Conservation (phyloP, 1,284 basidiomycete genomes). For the Cutaneotrichosporon daszewskae region DNA sequence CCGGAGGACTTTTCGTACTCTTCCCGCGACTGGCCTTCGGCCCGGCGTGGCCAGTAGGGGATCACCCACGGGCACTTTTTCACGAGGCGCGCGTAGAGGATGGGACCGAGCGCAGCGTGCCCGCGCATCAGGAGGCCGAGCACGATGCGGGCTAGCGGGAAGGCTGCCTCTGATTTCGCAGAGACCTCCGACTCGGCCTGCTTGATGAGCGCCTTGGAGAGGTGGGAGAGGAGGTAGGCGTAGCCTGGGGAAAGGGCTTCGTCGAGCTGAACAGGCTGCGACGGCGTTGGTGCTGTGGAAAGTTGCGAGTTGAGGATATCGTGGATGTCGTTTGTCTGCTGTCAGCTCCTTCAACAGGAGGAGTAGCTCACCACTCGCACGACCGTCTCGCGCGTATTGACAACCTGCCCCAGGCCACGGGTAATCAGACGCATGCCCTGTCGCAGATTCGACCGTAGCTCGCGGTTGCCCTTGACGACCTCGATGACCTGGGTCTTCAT, state of each 20-base stretch:
- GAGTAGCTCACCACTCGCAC: slow-evolving; percentile 53
- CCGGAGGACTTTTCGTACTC: slow-evolving; percentile 66
- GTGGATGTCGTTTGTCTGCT: slow-evolving; percentile 62
- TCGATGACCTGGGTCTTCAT: slow-evolving; percentile 73
- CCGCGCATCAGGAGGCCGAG: slow-evolving; percentile 59
- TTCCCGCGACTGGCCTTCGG: slow-evolving; percentile 51
- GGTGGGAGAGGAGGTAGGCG: slow-evolving; percentile 72
- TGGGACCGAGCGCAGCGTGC: slow-evolving; percentile 59
- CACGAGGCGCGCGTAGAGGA: slow-evolving; percentile 78
- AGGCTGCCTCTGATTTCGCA: slow-evolving; percentile 76
- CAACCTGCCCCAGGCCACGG: slow-evolving; percentile 86
- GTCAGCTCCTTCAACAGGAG: slow-evolving; percentile 6
- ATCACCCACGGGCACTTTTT: slow-evolving; percentile 64
- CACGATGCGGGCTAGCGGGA: slow-evolving; percentile 73
- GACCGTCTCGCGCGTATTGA: slow-evolving; percentile 69
- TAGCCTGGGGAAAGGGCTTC: slow-evolving; percentile 49
- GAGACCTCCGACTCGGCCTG: slow-evolving; percentile 94
- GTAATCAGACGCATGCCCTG: slow-evolving; percentile 74
- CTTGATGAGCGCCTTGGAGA: slow-evolving; percentile 79
- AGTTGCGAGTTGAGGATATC: slow-evolving; percentile 50
- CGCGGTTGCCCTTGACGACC: slow-evolving; percentile 61
- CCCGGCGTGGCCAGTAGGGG: slow-evolving; percentile 46
- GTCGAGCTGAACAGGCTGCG: slow-evolving; percentile 46
- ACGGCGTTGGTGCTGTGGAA: slow-evolving; percentile 43
- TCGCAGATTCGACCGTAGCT: slow-evolving; percentile 50